Percentiles rank a stretch among this genome's conserved stretches.
Conservation (phyloP, 805 yeast species). For the Danielozyma ontarioensis region DNA sequence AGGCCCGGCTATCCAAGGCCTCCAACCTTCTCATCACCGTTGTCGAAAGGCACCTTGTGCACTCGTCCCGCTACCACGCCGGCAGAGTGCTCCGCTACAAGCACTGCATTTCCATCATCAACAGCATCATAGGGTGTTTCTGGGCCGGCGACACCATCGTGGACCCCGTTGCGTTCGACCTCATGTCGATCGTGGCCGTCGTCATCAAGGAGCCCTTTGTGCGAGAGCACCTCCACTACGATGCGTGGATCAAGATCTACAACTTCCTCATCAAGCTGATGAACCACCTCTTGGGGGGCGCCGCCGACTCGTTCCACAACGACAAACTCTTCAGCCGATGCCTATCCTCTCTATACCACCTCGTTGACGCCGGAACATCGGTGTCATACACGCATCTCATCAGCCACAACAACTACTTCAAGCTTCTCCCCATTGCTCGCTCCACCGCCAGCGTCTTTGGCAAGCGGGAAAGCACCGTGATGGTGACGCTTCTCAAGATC, state of each 20-base stretch:
- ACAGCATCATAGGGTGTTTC: constrained; percentile 13
- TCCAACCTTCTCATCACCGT: constrained; percentile 26
- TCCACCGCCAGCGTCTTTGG: constrained; percentile 9
- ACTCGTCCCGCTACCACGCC: background rate
- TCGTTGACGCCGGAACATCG: constrained; percentile 18
- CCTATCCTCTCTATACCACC: constrained; percentile 10
- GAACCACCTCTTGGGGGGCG: constrained; percentile 6
- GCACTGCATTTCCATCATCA: constrained; percentile 13
- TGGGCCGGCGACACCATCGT: constrained; percentile 9
- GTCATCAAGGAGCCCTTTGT: constrained; percentile 20
- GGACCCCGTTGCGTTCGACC: constrained; percentile 20
- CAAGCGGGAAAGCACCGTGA: constrained; percentile 20
- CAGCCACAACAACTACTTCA: constrained; percentile 11
- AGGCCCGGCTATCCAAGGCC: constrained; percentile 24
- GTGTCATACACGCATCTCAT: constrained; percentile 15
- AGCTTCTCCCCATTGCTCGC: constrained; percentile 13
- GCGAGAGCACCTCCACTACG: constrained; percentile 24
- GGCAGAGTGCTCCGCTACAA: constrained; percentile 14
- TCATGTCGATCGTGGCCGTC: constrained; percentile 14
- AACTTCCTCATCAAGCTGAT: constrained; percentile 18
- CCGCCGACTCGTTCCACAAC: constrained; percentile 4
- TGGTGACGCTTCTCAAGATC: constrained; percentile 30
- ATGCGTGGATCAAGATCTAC: constrained; percentile 22
- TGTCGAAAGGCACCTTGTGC: constrained; percentile 8
- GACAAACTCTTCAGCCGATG: constrained; percentile 19